Evolutionary conservation across 495 filamentous ascomycete genomes (phyloP).

Genomic region (Penicillium simplicissimum): DNA sequence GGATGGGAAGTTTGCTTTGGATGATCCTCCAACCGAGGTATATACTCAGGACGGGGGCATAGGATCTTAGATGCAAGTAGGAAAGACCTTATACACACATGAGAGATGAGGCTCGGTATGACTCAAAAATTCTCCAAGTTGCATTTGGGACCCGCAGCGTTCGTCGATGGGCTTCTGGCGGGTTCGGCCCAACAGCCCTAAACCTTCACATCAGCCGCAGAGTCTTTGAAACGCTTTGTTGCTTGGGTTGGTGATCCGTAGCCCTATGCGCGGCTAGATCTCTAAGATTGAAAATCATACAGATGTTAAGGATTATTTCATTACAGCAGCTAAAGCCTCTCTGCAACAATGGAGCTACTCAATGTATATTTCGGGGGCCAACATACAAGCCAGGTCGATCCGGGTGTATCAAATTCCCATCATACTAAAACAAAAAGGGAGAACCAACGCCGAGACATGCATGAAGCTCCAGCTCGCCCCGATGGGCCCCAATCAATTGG

Average conservation of each 20-base stretch:
- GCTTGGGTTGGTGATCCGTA: not conserved
- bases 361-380: constrained; percentile 10
- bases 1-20: not conserved
- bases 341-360: constrained; percentile 8
- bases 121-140: not conserved
- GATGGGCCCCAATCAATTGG: not conserved
- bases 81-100: not conserved
- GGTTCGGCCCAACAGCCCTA: not conserved
- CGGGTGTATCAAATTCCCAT: constrained; percentile 13
- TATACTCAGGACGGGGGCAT: not conserved
- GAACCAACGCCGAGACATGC: constrained; percentile 35
- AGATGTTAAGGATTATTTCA: not conserved
- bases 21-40: too few species aligned
- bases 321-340: not conserved
- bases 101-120: constrained; percentile 9
- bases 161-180: constrained; percentile 11
- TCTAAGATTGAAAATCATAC: not conserved
- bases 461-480: constrained; percentile 15
- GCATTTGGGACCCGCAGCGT: not conserved
- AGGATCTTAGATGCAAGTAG: not conserved
- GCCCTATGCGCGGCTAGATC: not conserved
- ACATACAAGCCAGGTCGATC: constrained; percentile 18
- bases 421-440: constrained; percentile 13
- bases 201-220: too few species aligned
- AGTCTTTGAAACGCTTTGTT: too few species aligned